Evolutionary conservation across 768 basidiomycete genomes (phyloP).

Genomic region (Trametes villosa): DNA sequence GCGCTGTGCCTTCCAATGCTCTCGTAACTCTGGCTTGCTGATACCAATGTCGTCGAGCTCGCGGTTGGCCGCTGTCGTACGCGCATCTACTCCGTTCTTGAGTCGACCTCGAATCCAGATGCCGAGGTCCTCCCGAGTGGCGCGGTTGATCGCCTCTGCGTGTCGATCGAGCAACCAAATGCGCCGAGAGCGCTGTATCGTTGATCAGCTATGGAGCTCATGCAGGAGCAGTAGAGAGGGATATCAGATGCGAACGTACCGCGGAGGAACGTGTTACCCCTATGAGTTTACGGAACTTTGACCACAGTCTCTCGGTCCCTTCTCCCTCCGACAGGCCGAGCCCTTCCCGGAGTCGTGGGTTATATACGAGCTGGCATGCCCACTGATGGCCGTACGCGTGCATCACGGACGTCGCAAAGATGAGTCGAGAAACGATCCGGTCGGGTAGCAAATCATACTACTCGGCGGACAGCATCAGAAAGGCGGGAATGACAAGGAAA

Average conservation of each 20-base stretch:
- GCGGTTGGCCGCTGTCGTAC: constrained; percentile 5
- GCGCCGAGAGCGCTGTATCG: not conserved
- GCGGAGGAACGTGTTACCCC: constrained; percentile 36
- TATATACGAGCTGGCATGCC: constrained; percentile 41
- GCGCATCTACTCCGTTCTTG: not conserved
- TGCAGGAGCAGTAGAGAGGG: no score
- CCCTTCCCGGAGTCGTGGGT: constrained; percentile 35
- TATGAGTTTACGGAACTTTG: constrained; percentile 36
- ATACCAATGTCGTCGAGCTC: constrained; percentile 28
- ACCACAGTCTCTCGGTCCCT: constrained; percentile 40
- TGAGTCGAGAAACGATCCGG: constrained; percentile 9
- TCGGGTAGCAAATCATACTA: constrained; percentile 12
- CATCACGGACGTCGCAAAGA: constrained; percentile 38
- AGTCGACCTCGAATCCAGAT: not conserved
- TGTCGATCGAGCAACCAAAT: constrained; percentile 43
- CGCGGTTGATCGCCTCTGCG: constrained; percentile 30
- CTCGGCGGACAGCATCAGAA: no score
- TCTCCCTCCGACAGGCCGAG: constrained; percentile 43
- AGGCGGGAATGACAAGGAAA: no score
- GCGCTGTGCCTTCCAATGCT: constrained; percentile 41
- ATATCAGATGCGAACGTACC: constrained; percentile 29
- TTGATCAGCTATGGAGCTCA: constrained; percentile 10
- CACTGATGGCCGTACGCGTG: constrained; percentile 43
- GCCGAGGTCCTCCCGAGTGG: constrained; percentile 37
- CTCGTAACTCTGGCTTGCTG: constrained; percentile 24